A percentile compares a stretch with the other conserved stretches of the same genome.
These are phyloP conservation scores for Yamadazyma nakazawae DNA, from an alignment of 805 yeast genomes.

Conservation along the genomic window DNA sequence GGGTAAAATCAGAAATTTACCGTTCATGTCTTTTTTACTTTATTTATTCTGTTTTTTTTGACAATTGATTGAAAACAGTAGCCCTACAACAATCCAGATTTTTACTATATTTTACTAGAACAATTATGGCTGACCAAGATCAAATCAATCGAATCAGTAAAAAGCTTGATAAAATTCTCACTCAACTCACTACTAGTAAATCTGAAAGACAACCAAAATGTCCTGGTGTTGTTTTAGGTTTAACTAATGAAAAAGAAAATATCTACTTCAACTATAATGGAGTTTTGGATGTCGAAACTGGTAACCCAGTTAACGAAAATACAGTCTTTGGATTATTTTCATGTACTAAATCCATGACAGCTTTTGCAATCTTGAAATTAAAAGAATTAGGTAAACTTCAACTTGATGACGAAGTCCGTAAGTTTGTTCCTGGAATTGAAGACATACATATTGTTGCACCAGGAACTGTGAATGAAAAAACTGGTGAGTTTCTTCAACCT, in stretches of 20 bases:
- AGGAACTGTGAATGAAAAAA: slow-evolving; percentile 21
- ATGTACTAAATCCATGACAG: slow-evolving; percentile 34
- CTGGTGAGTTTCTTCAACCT: slow-evolving; percentile 22
- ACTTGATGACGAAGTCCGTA: slow-evolving; percentile 31
- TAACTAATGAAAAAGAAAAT: slow-evolving; percentile 22
- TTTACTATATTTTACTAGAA: neutral
- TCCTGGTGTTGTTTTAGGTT: slow-evolving; percentile 27
- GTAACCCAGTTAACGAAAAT: slow-evolving; percentile 16
- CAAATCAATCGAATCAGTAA: neutral
- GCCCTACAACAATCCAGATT: neutral
- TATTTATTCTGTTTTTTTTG: neutral
- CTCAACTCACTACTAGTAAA: neutral
- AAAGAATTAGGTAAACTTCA: slow-evolving; percentile 30
- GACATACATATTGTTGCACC: slow-evolving; percentile 24
- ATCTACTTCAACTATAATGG: slow-evolving; percentile 26
- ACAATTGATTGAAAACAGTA: neutral
- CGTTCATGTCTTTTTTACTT: neutral
- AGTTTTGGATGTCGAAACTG: slow-evolving; percentile 15
- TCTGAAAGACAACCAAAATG: slow-evolving; percentile 8
- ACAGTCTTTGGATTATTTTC: slow-evolving; percentile 24
- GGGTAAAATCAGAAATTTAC: neutral
- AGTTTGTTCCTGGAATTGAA: slow-evolving; percentile 31
- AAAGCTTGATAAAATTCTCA: slow-evolving; percentile 4
- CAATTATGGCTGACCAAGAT: slow-evolving; percentile 1
- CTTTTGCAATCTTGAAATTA: slow-evolving; percentile 33